phyloP scores from a whole-genome alignment of 169 alveolate species.

The Plasmodium vinckei region DNA sequence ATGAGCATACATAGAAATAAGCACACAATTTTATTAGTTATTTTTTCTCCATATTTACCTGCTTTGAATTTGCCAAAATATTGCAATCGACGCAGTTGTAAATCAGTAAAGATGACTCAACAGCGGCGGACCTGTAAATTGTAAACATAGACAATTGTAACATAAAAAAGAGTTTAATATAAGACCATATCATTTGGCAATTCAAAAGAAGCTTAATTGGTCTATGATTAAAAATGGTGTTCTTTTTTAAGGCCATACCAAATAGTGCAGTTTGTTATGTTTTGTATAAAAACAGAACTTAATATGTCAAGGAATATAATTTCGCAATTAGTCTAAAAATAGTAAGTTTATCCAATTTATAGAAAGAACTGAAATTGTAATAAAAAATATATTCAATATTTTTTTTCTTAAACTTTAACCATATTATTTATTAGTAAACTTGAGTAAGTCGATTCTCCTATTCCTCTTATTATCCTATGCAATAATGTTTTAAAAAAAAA shows the following conservation, averaged over 20 bases:
- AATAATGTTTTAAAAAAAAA: neutral
- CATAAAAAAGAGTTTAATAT: neutral
- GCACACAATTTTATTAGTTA: no score
- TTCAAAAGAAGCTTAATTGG: no score
- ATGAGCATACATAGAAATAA: no score
- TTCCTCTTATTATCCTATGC: slow-evolving; percentile 53
- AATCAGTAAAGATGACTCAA: slow-evolving; percentile 64
- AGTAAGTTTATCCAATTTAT: neutral
- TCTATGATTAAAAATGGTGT: no score
- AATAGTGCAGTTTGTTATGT: slow-evolving; percentile 51
- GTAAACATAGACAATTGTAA: neutral
- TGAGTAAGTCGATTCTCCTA: slow-evolving; percentile 38
- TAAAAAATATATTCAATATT: no score
- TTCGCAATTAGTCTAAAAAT: slow-evolving; percentile 58
- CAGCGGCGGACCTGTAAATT: slow-evolving; percentile 52
- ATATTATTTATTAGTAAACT: slow-evolving; percentile 49
- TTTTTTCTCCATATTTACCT: slow-evolving; percentile 33
- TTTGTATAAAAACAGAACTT: slow-evolving; percentile 71
- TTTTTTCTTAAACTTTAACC: neutral
- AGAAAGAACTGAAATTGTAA: neutral
- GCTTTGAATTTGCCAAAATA: slow-evolving; percentile 68
- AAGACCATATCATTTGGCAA: neutral
- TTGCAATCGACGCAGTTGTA: slow-evolving; percentile 49
- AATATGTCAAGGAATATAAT: slow-evolving; percentile 62
- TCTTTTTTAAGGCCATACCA: slow-evolving; percentile 23